These are phyloP conservation scores for Kwoniella europaea DNA, from an alignment of 768 basidiomycete genomes.

Conservation along the genomic window DNA sequence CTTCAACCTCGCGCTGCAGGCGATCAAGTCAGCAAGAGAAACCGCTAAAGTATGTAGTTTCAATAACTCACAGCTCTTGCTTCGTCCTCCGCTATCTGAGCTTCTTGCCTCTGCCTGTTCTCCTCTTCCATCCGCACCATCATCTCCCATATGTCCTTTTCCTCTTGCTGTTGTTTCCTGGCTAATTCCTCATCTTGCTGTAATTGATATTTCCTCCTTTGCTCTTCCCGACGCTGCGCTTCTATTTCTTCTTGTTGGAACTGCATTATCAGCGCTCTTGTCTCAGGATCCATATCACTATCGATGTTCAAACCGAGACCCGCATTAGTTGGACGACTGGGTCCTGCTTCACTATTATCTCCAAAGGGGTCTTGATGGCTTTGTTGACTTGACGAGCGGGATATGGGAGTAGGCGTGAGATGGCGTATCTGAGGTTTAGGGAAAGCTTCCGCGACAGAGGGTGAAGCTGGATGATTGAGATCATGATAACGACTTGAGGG, in stretches of 20 bases:
- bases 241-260: constrained; percentile 54
- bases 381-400: constrained; percentile 12
- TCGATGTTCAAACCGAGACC: constrained; percentile 38
- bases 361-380: constrained; percentile 11
- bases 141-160: constrained; percentile 55
- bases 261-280: constrained; percentile 44
- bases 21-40: constrained; percentile 21
- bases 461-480: constrained; percentile 11
- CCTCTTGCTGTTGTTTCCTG: constrained; percentile 55
- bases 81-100: constrained; percentile 49
- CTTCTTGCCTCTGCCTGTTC: constrained; percentile 39
- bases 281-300: constrained; percentile 47
- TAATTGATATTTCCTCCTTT: constrained; percentile 41
- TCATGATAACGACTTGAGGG: constrained; percentile 24
- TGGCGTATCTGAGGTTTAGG: constrained; percentile 17
- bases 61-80: constrained; percentile 43
- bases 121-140: constrained; percentile 44
- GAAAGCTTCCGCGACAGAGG: constrained; percentile 14
- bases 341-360: constrained; percentile 21
- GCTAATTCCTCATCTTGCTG: constrained; percentile 53
- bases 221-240: constrained; percentile 29
- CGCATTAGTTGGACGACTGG: constrained; percentile 25
- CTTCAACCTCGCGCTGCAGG: constrained; percentile 41
- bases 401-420: constrained; percentile 4
- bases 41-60: background rate